phyloP scores from a whole-genome alignment of 225 moss, liverwort and hornwort genomes.

The Asterella californica region DNA sequence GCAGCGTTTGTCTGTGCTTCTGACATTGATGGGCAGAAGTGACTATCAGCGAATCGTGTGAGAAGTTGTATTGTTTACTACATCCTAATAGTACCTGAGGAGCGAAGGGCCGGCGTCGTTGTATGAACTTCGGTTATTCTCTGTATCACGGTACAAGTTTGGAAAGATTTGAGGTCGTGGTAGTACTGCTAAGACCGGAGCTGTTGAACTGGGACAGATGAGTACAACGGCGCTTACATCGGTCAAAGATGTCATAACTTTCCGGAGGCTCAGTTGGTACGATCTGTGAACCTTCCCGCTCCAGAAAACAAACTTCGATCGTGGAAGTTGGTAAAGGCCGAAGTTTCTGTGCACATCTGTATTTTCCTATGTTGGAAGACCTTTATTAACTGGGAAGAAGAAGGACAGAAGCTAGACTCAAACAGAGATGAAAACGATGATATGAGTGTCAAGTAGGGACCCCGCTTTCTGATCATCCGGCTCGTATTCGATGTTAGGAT shows the following conservation, averaged over 20 bases:
- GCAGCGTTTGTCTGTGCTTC: not conserved
- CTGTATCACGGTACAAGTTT: not conserved
- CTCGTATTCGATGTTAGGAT: too few species aligned
- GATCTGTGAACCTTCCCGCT: not conserved
- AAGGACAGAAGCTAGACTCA: too few species aligned
- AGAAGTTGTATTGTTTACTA: not conserved
- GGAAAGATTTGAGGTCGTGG: not conserved
- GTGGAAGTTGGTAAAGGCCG: not conserved
- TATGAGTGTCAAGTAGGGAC: too few species aligned
- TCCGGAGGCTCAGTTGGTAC: not conserved
- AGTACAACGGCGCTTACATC: not conserved
- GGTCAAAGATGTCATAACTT: not conserved
- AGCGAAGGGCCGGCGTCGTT: not conserved
- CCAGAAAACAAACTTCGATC: not conserved
- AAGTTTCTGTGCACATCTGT: not conserved
- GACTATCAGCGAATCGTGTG: not conserved
- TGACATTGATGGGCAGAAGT: not conserved
- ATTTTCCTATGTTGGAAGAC: too few species aligned
- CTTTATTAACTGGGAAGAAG: too few species aligned
- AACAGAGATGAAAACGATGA: too few species aligned
- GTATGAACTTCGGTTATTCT: not conserved
- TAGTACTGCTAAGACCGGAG: not conserved
- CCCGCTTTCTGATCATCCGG: too few species aligned
- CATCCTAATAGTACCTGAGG: not conserved
- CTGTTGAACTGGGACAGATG: not conserved